Percentiles rank a stretch among this genome's conserved stretches.
phyloP scores from a whole-genome alignment of 2,329 filamentous ascomycete species.

The Blastomyces emzantsi region DNA sequence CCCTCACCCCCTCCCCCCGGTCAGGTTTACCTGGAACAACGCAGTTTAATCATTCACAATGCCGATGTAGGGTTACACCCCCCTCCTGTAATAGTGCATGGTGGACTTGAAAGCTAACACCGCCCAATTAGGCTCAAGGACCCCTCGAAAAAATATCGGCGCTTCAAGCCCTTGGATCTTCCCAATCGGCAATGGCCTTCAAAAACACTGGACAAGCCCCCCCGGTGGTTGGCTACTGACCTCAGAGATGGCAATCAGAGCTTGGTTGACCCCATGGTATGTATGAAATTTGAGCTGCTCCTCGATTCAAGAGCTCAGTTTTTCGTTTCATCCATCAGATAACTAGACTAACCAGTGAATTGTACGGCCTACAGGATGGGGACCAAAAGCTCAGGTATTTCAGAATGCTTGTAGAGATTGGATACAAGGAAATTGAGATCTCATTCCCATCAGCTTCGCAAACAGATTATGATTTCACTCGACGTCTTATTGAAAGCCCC shows the following conservation, averaged over 20 bases:
- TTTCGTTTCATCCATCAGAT: background rate
- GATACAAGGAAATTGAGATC: constrained; percentile 97
- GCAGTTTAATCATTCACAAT: constrained; percentile 12
- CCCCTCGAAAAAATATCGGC: constrained; percentile 41
- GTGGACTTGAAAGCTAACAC: constrained; percentile 11
- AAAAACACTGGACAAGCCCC: constrained; percentile 72
- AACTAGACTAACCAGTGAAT: constrained; percentile 3
- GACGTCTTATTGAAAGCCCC: constrained; percentile 74
- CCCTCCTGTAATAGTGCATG: background rate
- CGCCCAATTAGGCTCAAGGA: constrained; percentile 36
- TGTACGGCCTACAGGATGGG: constrained; percentile 54
- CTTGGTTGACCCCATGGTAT: constrained; percentile 83
- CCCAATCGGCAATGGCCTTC: constrained; percentile 64
- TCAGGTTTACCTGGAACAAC: background rate
- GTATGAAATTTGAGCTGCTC: constrained; percentile 19
- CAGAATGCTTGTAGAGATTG: constrained; percentile 82
- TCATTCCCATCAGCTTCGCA: constrained; percentile 92
- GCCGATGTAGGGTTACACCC: constrained; percentile 17
- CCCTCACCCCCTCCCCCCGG: background rate
- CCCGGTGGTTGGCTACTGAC: constrained; percentile 84
- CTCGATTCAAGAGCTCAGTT: background rate
- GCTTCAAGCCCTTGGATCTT: constrained; percentile 40
- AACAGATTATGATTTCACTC: constrained; percentile 93
- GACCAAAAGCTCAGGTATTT: constrained; percentile 95
- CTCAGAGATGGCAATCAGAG: constrained; percentile 91